Conservation (phyloP, 331 rosid genomes). For the Cydonia oblonga region DNA sequence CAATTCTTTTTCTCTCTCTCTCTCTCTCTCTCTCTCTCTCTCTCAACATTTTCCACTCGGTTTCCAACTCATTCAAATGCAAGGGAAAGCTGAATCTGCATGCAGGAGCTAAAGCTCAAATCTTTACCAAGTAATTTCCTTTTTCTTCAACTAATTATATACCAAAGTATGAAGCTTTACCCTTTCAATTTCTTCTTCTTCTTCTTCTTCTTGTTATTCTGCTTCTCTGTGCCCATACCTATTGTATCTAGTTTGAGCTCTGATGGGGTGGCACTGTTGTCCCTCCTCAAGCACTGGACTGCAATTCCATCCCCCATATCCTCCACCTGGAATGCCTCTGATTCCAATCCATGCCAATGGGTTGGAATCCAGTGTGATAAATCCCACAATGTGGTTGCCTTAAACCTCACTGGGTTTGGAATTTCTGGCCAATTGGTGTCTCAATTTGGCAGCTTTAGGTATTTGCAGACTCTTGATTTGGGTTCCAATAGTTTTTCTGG, state of each 20-base stretch:
- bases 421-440: conserved; percentile 50
- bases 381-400: conserved; percentile 28
- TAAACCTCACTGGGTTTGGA: conserved; percentile 37
- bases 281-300: conserved; percentile 46
- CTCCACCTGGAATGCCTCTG: conserved; percentile 53
- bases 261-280: conserved; percentile 48
- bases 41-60: neutral
- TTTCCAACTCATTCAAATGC: neutral
- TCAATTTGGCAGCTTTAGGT: conserved; percentile 34
- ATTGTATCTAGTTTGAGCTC: conserved; percentile 35
- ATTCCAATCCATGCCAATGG: conserved; percentile 79
- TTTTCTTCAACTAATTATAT: neutral
- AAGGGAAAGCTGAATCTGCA: neutral
- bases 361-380: conserved; percentile 45
- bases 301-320: conserved; percentile 26
- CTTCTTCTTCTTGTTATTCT: neutral
- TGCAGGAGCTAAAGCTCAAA: neutral
- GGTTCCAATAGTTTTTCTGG: conserved; percentile 27
- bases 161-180: conserved; percentile 8
- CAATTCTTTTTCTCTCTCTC: no score
- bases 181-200: neutral
- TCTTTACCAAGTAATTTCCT: neutral
- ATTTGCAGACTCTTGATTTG: conserved; percentile 35
- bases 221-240: conserved; percentile 10
- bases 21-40: no score